Percentiles rank a stretch among this genome's conserved stretches.
These are phyloP conservation scores for Rheum nobile DNA, from an alignment of 148 eudicot genomes.

Conservation along the genomic window DNA sequence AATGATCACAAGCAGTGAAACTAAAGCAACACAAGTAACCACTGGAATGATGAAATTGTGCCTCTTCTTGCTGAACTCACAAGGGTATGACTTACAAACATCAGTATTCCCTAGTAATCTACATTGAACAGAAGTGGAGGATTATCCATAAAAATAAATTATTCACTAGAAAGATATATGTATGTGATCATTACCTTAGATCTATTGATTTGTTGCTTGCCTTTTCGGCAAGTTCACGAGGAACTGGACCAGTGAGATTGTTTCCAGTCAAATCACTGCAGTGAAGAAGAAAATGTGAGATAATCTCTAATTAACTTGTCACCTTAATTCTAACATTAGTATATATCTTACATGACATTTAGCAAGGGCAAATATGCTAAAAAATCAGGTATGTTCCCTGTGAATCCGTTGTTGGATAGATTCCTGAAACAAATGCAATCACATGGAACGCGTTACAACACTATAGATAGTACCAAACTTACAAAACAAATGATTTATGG, in stretches of 20 bases:
- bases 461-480: too few species aligned
- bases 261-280: not conserved
- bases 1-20: not conserved
- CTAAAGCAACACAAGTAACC: not conserved
- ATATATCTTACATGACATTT: not conserved
- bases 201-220: not conserved
- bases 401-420: slow-evolving; percentile 7
- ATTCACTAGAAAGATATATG: too few species aligned
- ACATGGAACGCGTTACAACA: not conserved
- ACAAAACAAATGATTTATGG: too few species aligned
- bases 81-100: not conserved
- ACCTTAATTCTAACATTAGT: too few species aligned
- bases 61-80: not conserved
- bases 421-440: not conserved
- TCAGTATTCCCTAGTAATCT: not conserved
- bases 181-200: not conserved
- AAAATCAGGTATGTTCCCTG: not conserved
- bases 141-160: not conserved
- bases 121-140: not conserved
- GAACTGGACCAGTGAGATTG: not conserved
- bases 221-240: not conserved
- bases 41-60: not conserved
- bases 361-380: not conserved
- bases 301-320: not conserved
- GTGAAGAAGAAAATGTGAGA: not conserved